Evolutionary conservation across 495 filamentous ascomycete genomes (phyloP), one percentile per base, ranked within the genome.

Genomic region (Aspergillus cristatus): DNA sequence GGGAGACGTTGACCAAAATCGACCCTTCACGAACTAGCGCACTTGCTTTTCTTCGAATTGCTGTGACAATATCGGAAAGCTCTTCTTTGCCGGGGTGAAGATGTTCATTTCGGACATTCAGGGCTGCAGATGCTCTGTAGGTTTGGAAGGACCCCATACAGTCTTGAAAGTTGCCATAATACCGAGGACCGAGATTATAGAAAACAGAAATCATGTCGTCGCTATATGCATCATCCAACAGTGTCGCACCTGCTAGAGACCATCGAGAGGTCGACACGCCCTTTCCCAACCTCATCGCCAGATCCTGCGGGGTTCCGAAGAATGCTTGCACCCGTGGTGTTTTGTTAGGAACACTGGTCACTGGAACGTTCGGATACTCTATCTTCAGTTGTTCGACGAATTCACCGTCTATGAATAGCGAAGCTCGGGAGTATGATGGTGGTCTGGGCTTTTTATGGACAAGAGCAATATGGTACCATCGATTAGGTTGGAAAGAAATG

Each of bases 81-180:
- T 96, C 88, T 46, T 90, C 84, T 54, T 87, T 94, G 6, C 87
- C 90, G 8, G 86, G 82, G 55, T 94, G 86, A 16, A 95, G 74
- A 34, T 85, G 74, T 53, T 98, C 91, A 53, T 96, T 95, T 35
- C 87, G 82, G 36, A 96, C 69, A 40, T 90, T 89, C 17, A 98
- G 63, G 17, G 84, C 77, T 13, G 91, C 89, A 16, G 93, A 96
- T n/a, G 93, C 88, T 43, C 81, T 81, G 54, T 97, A 98, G 0
- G 91, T 98, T 53, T 96, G 89, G 51, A 98, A 95, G 12, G 89
- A 90, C 7, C 91, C 91, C 14, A 98, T 70, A 43, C 86, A 88
- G 54, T 98, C 91, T 55, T 98, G 91, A 48, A 90, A 94, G 53
- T 96, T 97, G 1, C 91, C 91, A 56, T 82, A 78, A 49, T 98